These are phyloP conservation scores for Phytopythium litorale DNA, from an alignment of 352 stramenopile species.

Conservation along the genomic window DNA sequence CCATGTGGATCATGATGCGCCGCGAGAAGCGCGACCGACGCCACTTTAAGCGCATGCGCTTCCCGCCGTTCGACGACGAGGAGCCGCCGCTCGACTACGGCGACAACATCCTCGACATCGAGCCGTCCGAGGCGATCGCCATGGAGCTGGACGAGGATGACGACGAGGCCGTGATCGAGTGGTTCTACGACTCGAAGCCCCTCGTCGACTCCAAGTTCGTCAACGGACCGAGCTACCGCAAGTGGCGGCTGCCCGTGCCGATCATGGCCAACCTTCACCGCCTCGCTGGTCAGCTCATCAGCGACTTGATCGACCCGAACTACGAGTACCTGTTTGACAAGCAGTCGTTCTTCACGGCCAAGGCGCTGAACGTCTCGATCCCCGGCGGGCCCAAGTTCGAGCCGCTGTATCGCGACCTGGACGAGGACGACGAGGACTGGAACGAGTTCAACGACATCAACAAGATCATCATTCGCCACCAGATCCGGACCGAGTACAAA, in stretches of 20 bases:
- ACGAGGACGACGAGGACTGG: constrained; percentile 99
- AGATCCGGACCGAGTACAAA: constrained; percentile 99
- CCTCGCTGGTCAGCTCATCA: constrained; percentile 96
- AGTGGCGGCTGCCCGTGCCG: constrained; percentile 95
- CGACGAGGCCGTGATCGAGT: constrained; percentile 94
- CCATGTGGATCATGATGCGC: constrained; percentile 99
- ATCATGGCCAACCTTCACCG: constrained; percentile 98
- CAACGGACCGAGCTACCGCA: constrained; percentile 97
- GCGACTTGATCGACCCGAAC: constrained; percentile 96
- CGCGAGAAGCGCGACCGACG: constrained; percentile 98
- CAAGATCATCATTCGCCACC: constrained; percentile 99
- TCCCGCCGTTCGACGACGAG: constrained; percentile 99
- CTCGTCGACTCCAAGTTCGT: constrained; percentile 91
- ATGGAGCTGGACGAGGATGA: constrained; percentile 97
- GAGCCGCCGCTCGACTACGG: constrained; percentile 96
- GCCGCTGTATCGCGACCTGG: constrained; percentile 97
- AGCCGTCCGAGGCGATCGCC: constrained; percentile 94
- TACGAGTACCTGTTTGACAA: constrained; percentile 93
- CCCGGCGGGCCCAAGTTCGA: constrained; percentile 99
- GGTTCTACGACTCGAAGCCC: constrained; percentile 98
- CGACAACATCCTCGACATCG: constrained; percentile 97
- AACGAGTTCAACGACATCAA: constrained; percentile 99
- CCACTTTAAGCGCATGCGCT: constrained; percentile 99
- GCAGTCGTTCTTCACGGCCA: constrained; percentile 99
- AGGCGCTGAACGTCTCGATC: constrained; percentile 99